These are phyloP conservation scores for Posidonia oceanica DNA, from an alignment of 116 monocot genomes.

Conservation along the genomic window DNA sequence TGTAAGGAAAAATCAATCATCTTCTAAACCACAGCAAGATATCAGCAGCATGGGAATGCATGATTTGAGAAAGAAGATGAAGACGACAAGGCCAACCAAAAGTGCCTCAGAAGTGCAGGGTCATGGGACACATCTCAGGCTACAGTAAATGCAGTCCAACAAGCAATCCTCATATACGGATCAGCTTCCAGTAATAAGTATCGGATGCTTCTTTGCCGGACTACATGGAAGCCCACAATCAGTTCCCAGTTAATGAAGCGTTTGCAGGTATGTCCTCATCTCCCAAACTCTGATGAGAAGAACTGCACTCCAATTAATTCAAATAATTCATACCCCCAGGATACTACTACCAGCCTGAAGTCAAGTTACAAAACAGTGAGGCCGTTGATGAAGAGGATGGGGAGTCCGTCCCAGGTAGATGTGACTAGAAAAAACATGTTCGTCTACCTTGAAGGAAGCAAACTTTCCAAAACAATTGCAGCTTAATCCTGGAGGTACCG, in stretches of 20 bases:
- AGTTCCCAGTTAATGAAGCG: constrained; percentile 4
- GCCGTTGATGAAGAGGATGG: background rate
- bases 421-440: background rate
- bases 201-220: background rate
- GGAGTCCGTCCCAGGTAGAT: background rate
- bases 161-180: background rate
- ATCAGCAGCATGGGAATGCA: background rate
- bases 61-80: constrained; percentile 8
- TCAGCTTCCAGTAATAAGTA: background rate
- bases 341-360: background rate
- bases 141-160: background rate
- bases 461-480: constrained; percentile 10
- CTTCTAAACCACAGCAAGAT: background rate
- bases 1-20: background rate
- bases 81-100: background rate
- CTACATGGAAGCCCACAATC: constrained; percentile 4
- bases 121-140: background rate
- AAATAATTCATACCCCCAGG: background rate
- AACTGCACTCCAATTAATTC: background rate
- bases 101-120: background rate
- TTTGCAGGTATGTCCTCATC: constrained; percentile 1
- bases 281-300: background rate
- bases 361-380: background rate
- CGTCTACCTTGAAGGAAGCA: constrained; percentile 7
- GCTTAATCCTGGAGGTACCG: constrained; percentile 1